Evolutionary conservation across 768 basidiomycete genomes (phyloP).

Genomic region (Floccularia luteovirens): DNA sequence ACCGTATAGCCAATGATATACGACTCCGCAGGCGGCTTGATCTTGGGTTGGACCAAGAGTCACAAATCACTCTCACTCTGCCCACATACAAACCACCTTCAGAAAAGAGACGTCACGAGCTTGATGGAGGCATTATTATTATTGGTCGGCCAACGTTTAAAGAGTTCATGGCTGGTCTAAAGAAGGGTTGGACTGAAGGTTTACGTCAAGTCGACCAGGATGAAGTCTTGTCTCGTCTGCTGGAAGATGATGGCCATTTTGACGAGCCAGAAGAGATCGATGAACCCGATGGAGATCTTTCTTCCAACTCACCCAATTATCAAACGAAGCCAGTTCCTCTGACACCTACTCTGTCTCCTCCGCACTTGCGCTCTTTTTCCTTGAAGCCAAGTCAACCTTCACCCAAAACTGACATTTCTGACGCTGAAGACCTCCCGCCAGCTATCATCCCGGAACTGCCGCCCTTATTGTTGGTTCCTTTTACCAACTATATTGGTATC

Average conservation of each 20-base stretch:
- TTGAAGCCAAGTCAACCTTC: slow-evolving; percentile 8
- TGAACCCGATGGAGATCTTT: background rate
- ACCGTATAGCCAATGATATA: slow-evolving; percentile 66
- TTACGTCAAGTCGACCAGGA: slow-evolving; percentile 65
- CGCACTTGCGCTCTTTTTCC: slow-evolving; percentile 16
- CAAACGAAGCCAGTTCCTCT: slow-evolving; percentile 16
- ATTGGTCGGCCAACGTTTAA: slow-evolving; percentile 89
- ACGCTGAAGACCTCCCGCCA: slow-evolving; percentile 40
- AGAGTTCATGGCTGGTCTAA: slow-evolving; percentile 88
- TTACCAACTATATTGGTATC: slow-evolving; percentile 72
- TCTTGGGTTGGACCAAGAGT: slow-evolving; percentile 52
- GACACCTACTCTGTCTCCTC: slow-evolving; percentile 22
- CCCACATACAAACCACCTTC: slow-evolving; percentile 45
- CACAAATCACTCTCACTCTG: slow-evolving; percentile 32
- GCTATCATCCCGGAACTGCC: slow-evolving; percentile 62
- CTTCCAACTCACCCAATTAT: slow-evolving; percentile 13
- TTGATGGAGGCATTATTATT: slow-evolving; percentile 81
- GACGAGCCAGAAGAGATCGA: slow-evolving; percentile 46
- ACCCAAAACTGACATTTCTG: slow-evolving; percentile 8
- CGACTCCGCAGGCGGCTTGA: slow-evolving; percentile 61
- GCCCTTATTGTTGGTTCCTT: slow-evolving; percentile 72
- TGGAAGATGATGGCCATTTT: slow-evolving; percentile 72
- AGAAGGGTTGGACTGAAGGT: slow-evolving; percentile 75
- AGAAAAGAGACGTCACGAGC: slow-evolving; percentile 46
- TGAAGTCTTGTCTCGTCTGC: slow-evolving; percentile 54